Percentiles rank a stretch among this genome's conserved stretches.
These are phyloP conservation scores for Trichoderma semiorbis DNA, from an alignment of 2,329 filamentous ascomycete species.

Conservation along the genomic window DNA sequence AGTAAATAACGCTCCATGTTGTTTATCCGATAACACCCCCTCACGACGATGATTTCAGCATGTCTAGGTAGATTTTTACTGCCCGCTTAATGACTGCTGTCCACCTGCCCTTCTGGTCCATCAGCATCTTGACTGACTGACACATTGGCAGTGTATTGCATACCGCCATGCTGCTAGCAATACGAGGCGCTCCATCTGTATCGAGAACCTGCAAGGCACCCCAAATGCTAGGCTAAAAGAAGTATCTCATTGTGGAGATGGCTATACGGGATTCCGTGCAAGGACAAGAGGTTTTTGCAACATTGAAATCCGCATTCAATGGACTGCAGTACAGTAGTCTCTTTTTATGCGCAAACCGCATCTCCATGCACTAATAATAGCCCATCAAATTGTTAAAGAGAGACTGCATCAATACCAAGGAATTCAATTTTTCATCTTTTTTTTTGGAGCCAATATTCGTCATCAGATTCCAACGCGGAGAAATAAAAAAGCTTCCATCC, in stretches of 20 bases:
- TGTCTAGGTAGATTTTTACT: not conserved
- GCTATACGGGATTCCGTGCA: not conserved
- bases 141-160: not conserved
- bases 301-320: not conserved
- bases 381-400: not conserved
- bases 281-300: not conserved
- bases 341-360: not conserved
- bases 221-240: not conserved
- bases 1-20: not conserved
- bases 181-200: not conserved
- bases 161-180: not conserved
- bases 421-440: not conserved
- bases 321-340: not conserved
- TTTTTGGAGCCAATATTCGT: not conserved
- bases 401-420: not conserved
- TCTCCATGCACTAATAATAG: not conserved
- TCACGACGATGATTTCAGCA: not conserved
- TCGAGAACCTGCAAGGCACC: not conserved
- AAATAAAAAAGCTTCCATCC: not conserved
- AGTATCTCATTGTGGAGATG: constrained; percentile 3
- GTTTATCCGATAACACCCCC: not conserved
- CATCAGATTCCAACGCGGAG: not conserved
- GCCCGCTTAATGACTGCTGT: not conserved
- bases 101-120: not conserved
- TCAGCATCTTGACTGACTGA: not conserved